A percentile compares a stretch with the other conserved stretches of the same genome.
Evolutionary conservation across 305 asterid species (phyloP).

Genomic region (Fraxinus sp.): DNA sequence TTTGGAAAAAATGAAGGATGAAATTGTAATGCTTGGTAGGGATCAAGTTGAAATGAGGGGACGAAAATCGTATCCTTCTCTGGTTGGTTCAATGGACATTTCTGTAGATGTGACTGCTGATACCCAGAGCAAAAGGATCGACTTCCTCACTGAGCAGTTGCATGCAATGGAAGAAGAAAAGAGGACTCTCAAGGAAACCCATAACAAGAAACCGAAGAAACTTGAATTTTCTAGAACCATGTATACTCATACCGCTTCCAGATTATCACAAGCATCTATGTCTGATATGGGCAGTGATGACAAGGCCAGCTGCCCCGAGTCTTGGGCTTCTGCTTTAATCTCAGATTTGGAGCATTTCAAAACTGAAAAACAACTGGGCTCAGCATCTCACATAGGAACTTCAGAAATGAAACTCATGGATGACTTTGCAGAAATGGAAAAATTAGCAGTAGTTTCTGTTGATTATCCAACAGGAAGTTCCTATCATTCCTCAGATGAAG

Average conservation of each 20-base stretch:
- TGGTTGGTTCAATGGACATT: slow-evolving; percentile 35
- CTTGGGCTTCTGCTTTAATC: slow-evolving; percentile 64
- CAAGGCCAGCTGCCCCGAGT: slow-evolving; percentile 57
- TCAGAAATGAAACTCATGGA: slow-evolving; percentile 85
- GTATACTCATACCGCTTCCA: slow-evolving; percentile 30
- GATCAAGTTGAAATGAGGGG: slow-evolving; percentile 41
- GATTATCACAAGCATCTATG: slow-evolving; percentile 32
- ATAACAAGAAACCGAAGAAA: slow-evolving; percentile 33
- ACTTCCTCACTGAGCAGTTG: slow-evolving; percentile 51
- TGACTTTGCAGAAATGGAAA: slow-evolving; percentile 95
- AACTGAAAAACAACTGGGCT: slow-evolving; percentile 36
- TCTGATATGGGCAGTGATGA: slow-evolving; percentile 72
- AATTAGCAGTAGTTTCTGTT: slow-evolving; percentile 52
- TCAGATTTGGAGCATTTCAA: slow-evolving; percentile 60
- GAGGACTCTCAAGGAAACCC: slow-evolving; percentile 44
- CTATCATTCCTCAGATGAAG: slow-evolving; percentile 37
- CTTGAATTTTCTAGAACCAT: slow-evolving; percentile 24
- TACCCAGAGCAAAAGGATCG: slow-evolving; percentile 37
- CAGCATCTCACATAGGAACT: slow-evolving; percentile 45
- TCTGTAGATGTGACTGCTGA: slow-evolving; percentile 33
- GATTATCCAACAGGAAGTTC: slow-evolving; percentile 36
- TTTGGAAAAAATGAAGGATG: slow-evolving; percentile 62
- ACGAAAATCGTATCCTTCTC: slow-evolving; percentile 41
- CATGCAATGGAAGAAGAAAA: slow-evolving; percentile 58
- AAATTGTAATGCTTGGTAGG: slow-evolving; percentile 49